A percentile compares a stretch with the other conserved stretches of the same genome.
phyloP scores from a whole-genome alignment of 108 stramenopile genomes.

The Aurantiochytrium sp. region DNA sequence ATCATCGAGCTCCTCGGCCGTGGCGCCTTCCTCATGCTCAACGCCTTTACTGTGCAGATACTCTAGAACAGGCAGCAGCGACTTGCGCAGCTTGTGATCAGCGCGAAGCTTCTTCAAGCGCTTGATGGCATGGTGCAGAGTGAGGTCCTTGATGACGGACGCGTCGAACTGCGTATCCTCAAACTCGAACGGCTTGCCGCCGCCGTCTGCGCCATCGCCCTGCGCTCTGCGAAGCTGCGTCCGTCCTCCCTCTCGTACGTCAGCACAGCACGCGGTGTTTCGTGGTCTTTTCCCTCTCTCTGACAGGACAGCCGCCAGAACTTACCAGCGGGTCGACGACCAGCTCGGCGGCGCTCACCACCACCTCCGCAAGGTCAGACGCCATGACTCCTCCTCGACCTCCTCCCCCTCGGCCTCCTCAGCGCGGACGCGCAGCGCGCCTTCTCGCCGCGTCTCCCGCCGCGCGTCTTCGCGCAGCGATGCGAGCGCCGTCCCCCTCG shows the following conservation, averaged over 20 bases:
- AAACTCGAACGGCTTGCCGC: not conserved
- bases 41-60: not conserved
- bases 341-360: not conserved
- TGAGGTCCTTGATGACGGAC: not conserved
- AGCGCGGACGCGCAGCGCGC: no score
- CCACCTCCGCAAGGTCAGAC: not conserved
- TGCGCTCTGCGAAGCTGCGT: not conserved
- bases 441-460: no score
- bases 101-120: not conserved
- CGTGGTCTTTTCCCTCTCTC: not conserved
- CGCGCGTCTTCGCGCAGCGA: no score
- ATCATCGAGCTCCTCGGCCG: no score
- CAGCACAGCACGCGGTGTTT: not conserved
- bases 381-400: not conserved
- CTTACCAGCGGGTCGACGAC: not conserved
- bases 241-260: not conserved
- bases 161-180: not conserved
- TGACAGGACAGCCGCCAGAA: not conserved
- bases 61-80: not conserved
- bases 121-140: not conserved
- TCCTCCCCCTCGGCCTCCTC: no score
- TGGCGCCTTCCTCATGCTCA: no score
- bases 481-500: no score
- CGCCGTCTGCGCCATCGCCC: not conserved
- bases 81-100: not conserved